Evolutionary conservation across 1,284 basidiomycete species (phyloP).

Genomic region (Rhodotorula mucilaginosa): DNA sequence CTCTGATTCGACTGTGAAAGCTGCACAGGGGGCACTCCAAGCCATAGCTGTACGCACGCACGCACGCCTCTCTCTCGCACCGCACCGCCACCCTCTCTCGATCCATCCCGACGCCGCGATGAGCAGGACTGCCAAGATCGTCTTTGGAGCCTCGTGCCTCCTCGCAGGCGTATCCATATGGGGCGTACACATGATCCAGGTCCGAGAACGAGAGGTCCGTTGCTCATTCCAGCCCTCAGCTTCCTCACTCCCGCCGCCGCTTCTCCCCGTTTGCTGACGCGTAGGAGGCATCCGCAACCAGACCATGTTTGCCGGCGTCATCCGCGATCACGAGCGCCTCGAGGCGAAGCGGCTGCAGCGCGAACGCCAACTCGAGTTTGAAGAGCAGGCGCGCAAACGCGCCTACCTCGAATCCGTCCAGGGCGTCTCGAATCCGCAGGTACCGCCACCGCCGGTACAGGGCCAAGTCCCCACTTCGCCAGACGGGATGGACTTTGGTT

Average conservation of each 20-base stretch:
- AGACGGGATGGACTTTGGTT: slow-evolving; percentile 39
- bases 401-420: slow-evolving; percentile 42
- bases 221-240: too few species aligned
- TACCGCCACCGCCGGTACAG: slow-evolving; percentile 1
- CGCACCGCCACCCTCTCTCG: too few species aligned
- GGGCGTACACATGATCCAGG: slow-evolving; percentile 87
- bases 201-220: slow-evolving; percentile 75
- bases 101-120: slow-evolving; percentile 49
- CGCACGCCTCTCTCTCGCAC: too few species aligned
- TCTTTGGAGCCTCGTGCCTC: slow-evolving; percentile 67
- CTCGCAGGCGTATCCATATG: slow-evolving; percentile 73
- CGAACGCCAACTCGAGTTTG: slow-evolving; percentile 59
- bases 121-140: slow-evolving; percentile 73
- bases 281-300: slow-evolving; percentile 44
- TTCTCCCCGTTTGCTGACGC: neutral
- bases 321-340: slow-evolving; percentile 79
- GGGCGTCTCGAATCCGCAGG: slow-evolving; percentile 23
- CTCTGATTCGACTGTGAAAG: too few species aligned
- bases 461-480: slow-evolving; percentile 26
- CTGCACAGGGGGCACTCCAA: too few species aligned
- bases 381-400: slow-evolving; percentile 41
- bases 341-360: slow-evolving; percentile 67
- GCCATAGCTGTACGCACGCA: too few species aligned
- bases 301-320: slow-evolving; percentile 87
- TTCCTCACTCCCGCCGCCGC: too few species aligned